Evolutionary conservation across 805 yeast species (phyloP).

Genomic region (Lachancea kluyveri): DNA sequence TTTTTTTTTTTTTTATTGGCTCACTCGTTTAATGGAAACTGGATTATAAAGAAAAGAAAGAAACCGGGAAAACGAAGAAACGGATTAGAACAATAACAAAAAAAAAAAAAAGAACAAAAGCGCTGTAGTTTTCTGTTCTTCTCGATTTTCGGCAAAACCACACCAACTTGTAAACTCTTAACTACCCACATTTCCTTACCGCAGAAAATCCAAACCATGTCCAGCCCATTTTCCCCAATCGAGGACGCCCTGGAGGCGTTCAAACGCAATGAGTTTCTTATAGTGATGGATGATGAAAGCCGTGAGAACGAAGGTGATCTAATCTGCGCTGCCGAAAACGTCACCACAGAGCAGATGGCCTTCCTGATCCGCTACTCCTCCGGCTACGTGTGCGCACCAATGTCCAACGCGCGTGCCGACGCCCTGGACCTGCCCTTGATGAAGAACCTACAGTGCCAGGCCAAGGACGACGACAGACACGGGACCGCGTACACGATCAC

Average conservation of each 20-base stretch:
- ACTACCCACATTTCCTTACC: too few species aligned
- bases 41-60: too few species aligned
- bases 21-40: too few species aligned
- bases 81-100: too few species aligned
- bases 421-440: slow-evolving; percentile 71
- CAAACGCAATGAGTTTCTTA: slow-evolving; percentile 49
- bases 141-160: too few species aligned
- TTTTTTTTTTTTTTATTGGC: too few species aligned
- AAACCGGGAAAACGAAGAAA: too few species aligned
- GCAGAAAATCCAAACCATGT: too few species aligned
- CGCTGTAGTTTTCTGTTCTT: too few species aligned
- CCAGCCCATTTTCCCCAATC: slow-evolving; percentile 12
- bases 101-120: too few species aligned
- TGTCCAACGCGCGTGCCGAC: slow-evolving; percentile 74
- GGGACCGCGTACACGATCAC: slow-evolving; percentile 97
- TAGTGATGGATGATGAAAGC: slow-evolving; percentile 95
- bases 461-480: slow-evolving; percentile 64
- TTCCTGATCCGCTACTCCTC: slow-evolving; percentile 81
- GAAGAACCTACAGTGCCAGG: slow-evolving; percentile 33
- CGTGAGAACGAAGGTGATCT: slow-evolving; percentile 98
- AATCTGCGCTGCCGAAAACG: slow-evolving; percentile 81
- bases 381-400: slow-evolving; percentile 92
- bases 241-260: slow-evolving; percentile 28
- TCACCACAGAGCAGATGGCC: slow-evolving; percentile 86
- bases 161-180: too few species aligned